Evolutionary conservation across 306 rosid species (phyloP), one percentile per base, ranked within the genome.

Genomic region (Ceratonia siliqua): DNA sequence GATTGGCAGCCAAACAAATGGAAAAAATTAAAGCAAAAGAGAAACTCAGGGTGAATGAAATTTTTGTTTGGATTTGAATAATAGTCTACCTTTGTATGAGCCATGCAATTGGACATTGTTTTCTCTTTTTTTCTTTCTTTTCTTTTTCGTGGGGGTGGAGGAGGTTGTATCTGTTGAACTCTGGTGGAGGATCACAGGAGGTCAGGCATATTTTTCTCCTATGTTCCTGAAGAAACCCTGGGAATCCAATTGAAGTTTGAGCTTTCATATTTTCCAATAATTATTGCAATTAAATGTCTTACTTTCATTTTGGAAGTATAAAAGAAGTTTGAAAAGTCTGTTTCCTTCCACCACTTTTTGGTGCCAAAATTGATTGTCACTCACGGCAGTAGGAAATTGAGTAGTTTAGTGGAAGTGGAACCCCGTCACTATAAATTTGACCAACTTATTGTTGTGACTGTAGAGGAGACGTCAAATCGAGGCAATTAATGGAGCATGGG

Each of bases 401-500:
- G 18, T n/a, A 56, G 59, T 66, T 54, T 75, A 20, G 5, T 27
- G 18, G 5, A 43, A 57, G 18, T 57, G 35, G 22, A 72, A 77
- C 39, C 74, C 2, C 62, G 70, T 76, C 42, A 36, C 80, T 71
- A 17, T 63, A 41, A 70, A 39, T 54, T 82, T 75, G 70, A 38
- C 73, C 21, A 68, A 75, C 80, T 49, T 67, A 39, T 27, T 73
- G 82, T 33, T 71, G 57, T 80, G 81, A 78, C 54, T 76, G 77
- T 65, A 94, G 97, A 90, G 90, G 81, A 83, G 81, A 62, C 93
- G 94, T 45, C 91, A 84, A 84, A 87, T 94, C 71, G 98, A 94
- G 78, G 96, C 97, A 39, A 87, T 91, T 5, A 94, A 94, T 70
- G 98, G 97, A 68, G 98, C 97, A 39, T 91, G 96, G 97, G 98